Conservation (phyloP, 2,329 filamentous ascomycete genomes). For the Paecilomyces dactylethromorphus region DNA sequence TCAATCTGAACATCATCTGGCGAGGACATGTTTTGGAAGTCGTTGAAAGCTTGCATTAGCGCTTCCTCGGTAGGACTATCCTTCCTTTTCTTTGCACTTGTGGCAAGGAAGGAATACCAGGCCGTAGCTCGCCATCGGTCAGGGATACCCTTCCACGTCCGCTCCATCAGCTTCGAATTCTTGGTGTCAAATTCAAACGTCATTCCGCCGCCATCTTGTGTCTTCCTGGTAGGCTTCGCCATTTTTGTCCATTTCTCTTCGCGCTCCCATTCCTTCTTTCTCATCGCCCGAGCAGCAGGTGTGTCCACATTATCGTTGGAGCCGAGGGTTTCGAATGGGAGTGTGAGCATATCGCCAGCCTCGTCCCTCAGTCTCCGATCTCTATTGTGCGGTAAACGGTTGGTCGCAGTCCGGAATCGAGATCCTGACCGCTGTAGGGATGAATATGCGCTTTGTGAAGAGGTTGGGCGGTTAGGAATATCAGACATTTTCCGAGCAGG, state of each 20-base stretch:
- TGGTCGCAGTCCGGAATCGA: conserved; percentile 47
- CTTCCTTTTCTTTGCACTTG: conserved; percentile 62
- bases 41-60: conserved; percentile 65
- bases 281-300: conserved; percentile 42
- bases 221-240: conserved; percentile 46
- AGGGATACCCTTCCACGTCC: conserved; percentile 97
- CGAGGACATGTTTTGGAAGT: conserved; percentile 65
- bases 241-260: conserved; percentile 65
- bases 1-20: conserved; percentile 96
- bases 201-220: conserved; percentile 53
- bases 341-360: conserved; percentile 59
- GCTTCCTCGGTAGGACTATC: conserved; percentile 62
- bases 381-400: conserved; percentile 47
- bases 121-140: conserved; percentile 90
- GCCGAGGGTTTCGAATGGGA: conserved; percentile 47
- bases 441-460: conserved; percentile 40
- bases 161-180: conserved; percentile 77
- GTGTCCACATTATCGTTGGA: conserved; percentile 43
- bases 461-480: conserved; percentile 38
- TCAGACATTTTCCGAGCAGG: conserved; percentile 35
- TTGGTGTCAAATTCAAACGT: conserved; percentile 72
- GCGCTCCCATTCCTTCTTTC: conserved; percentile 54
- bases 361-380: conserved; percentile 52
- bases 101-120: conserved; percentile 86
- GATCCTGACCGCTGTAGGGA: conserved; percentile 35